These are phyloP conservation scores for Reutealis trisperma DNA, from an alignment of 345 rosid species.

Conservation along the genomic window DNA sequence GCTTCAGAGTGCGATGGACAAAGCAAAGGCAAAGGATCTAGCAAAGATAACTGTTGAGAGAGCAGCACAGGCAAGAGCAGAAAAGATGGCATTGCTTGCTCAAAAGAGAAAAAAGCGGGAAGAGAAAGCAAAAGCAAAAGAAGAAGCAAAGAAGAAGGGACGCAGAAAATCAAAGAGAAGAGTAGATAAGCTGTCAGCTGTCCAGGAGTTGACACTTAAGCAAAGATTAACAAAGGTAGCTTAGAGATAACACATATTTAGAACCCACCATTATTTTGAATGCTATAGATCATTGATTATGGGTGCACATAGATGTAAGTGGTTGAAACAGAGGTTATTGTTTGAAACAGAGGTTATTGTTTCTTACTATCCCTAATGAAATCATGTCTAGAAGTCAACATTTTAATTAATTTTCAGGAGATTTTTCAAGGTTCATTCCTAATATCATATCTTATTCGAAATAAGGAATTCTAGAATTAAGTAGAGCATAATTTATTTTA, in stretches of 20 bases:
- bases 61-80: constrained; percentile 53
- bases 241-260: not conserved
- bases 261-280: not conserved
- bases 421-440: not conserved
- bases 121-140: constrained; percentile 41
- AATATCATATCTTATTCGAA: not conserved
- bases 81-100: constrained; percentile 53
- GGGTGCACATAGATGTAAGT: not conserved
- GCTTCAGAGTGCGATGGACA: constrained; percentile 45
- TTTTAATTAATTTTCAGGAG: not conserved
- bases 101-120: constrained; percentile 55
- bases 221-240: constrained; percentile 64
- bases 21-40: constrained; percentile 47
- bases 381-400: not conserved
- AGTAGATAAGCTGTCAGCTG: constrained; percentile 26
- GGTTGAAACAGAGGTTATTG: not conserved
- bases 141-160: constrained; percentile 33
- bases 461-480: not conserved
- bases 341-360: not conserved
- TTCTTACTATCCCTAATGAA: not conserved
- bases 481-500: not conserved
- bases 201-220: constrained; percentile 44
- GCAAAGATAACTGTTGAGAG: constrained; percentile 43
- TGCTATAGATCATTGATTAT: not conserved
- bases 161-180: constrained; percentile 30